Percentiles rank a stretch among this genome's conserved stretches.
Evolutionary conservation across 2,329 filamentous ascomycete species (phyloP).

Genomic region (Penicillium sp.): DNA sequence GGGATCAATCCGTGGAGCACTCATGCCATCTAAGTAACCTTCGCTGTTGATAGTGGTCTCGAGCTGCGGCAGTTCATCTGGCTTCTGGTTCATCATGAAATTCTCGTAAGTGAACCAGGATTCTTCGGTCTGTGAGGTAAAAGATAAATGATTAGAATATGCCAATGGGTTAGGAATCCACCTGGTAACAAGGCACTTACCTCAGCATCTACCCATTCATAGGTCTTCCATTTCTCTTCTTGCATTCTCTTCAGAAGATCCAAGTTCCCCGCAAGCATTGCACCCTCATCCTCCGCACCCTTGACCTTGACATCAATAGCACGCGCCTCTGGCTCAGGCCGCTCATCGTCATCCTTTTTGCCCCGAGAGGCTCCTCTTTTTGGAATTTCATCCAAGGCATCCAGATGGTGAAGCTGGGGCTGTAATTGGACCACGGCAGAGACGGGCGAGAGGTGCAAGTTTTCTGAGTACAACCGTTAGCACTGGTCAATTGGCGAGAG

Average conservation of each 20-base stretch:
- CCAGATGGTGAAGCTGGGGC: slow-evolving; percentile 87
- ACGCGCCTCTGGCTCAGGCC: slow-evolving; percentile 53
- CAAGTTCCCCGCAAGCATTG: slow-evolving; percentile 64
- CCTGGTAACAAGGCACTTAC: slow-evolving; percentile 21
- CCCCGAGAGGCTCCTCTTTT: slow-evolving; percentile 30
- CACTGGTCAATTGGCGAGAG: slow-evolving; percentile 1
- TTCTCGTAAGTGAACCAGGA: slow-evolving; percentile 72
- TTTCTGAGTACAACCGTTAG: slow-evolving; percentile 49
- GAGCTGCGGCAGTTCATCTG: slow-evolving; percentile 44
- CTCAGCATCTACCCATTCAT: slow-evolving; percentile 57
- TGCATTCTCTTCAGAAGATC: slow-evolving; percentile 70
- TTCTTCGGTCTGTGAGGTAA: slow-evolving; percentile 47
- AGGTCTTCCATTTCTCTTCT: slow-evolving; percentile 71
- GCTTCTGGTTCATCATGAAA: slow-evolving; percentile 56
- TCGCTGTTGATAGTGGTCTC: slow-evolving; percentile 52
- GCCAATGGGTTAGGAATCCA: too few species aligned
- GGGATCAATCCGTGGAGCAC: slow-evolving; percentile 48
- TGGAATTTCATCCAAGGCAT: slow-evolving; percentile 67
- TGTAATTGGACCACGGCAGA: slow-evolving; percentile 80
- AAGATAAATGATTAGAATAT: too few species aligned
- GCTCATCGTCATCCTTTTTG: slow-evolving; percentile 44
- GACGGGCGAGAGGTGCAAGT: slow-evolving; percentile 79
- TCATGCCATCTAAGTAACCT: slow-evolving; percentile 59
- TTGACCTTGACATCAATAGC: slow-evolving; percentile 86
- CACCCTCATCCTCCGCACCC: slow-evolving; percentile 62